Conservation (phyloP, 2,329 filamentous ascomycete species). For the Rutstroemia sp. region DNA sequence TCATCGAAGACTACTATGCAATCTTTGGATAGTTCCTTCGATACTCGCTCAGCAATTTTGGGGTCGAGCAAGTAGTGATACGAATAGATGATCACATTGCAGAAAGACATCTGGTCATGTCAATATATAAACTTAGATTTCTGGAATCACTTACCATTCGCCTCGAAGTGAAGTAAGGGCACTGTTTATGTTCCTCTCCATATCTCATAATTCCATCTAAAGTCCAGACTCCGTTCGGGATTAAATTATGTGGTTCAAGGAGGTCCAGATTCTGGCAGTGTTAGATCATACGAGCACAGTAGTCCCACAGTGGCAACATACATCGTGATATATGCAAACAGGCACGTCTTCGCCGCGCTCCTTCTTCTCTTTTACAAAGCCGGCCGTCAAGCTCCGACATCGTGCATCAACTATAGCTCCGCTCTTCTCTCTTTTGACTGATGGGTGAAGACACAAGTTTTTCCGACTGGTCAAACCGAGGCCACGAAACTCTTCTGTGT, state of each 20-base stretch:
- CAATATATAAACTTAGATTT: constrained; percentile 5
- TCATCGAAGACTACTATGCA: constrained; percentile 99
- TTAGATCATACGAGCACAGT: not conserved
- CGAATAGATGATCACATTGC: constrained; percentile 99
- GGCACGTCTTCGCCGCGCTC: constrained; percentile 91
- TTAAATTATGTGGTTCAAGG: constrained; percentile 87
- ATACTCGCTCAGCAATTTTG: constrained; percentile 80
- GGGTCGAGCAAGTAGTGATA: constrained; percentile 97
- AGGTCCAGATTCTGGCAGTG: constrained; percentile 72
- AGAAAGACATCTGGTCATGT: constrained; percentile 76
- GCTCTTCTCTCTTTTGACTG: constrained; percentile 93
- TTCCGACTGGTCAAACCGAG: constrained; percentile 93
- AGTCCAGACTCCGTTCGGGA: constrained; percentile 93
- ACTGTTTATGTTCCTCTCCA: constrained; percentile 93
- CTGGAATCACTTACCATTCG: constrained; percentile 63
- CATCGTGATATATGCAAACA: constrained; percentile 91
- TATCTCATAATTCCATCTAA: constrained; percentile 83
- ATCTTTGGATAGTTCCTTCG: constrained; percentile 92
- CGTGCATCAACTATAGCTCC: constrained; percentile 90
- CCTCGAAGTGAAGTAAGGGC: constrained; percentile 91
- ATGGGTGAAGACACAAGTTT: constrained; percentile 92
- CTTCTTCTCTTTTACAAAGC: constrained; percentile 97
- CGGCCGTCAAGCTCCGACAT: constrained; percentile 89
- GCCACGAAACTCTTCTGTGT: constrained; percentile 86
- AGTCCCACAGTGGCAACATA: constrained; percentile 32